These are phyloP conservation scores for Colletotrichum truncatum DNA, from an alignment of 2,329 filamentous ascomycete genomes.

Conservation along the genomic window DNA sequence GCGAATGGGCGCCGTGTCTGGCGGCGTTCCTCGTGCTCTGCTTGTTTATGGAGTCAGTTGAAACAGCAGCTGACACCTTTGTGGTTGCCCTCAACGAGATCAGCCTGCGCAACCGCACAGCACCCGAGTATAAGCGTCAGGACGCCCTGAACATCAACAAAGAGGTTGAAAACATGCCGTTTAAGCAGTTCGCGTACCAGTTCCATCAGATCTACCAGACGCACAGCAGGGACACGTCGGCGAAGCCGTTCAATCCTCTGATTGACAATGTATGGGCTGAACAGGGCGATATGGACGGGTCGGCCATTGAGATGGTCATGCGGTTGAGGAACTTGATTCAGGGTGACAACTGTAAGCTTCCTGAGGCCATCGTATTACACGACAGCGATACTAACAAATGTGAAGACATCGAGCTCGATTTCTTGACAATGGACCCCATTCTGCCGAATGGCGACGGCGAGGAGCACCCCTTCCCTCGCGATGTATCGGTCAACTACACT, in stretches of 20 bases:
- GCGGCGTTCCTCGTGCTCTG: constrained; percentile 66
- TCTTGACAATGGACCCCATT: constrained; percentile 56
- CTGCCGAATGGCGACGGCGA: constrained; percentile 49
- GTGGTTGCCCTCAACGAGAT: constrained; percentile 62
- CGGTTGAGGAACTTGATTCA: constrained; percentile 55
- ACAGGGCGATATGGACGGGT: constrained; percentile 55
- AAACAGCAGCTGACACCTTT: constrained; percentile 62
- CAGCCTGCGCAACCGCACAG: constrained; percentile 47
- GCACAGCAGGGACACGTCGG: constrained; percentile 57
- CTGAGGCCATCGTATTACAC: not conserved
- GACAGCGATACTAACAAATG: not conserved
- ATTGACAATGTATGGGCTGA: constrained; percentile 52
- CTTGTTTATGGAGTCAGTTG: constrained; percentile 67
- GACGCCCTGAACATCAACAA: constrained; percentile 57
- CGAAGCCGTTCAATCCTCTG: constrained; percentile 65
- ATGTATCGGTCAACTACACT: constrained; percentile 60
- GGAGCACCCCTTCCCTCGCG: constrained; percentile 55
- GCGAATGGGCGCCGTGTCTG: constrained; percentile 65
- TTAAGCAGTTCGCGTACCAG: constrained; percentile 68
- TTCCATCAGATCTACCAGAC: constrained; percentile 70
- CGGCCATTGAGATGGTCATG: constrained; percentile 55
- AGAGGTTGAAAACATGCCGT: constrained; percentile 67
- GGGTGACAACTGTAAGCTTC: constrained; percentile 53
- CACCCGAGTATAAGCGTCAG: constrained; percentile 48
- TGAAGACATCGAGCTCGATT: constrained; percentile 51